Conservation (phyloP, 1,139 yeast species). For the Dujonia santamariae region DNA sequence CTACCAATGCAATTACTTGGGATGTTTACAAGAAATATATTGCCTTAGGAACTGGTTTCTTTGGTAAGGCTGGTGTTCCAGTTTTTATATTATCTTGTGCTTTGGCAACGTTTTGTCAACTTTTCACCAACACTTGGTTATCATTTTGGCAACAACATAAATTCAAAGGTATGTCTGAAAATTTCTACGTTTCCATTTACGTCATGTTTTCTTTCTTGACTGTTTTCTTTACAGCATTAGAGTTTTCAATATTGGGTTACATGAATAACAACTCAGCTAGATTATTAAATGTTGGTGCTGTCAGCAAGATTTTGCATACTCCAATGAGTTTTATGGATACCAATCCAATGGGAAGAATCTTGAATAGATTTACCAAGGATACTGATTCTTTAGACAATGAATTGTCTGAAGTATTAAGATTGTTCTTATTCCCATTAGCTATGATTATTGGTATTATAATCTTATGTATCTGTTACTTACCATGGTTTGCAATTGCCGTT, state of each 20-base stretch:
- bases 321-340: slow-evolving; percentile 48
- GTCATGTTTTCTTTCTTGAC: slow-evolving; percentile 36
- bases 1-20: slow-evolving; percentile 40
- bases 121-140: slow-evolving; percentile 43
- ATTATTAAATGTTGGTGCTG: slow-evolving; percentile 36
- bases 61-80: slow-evolving; percentile 30
- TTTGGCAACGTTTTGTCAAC: slow-evolving; percentile 35
- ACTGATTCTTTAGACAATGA: slow-evolving; percentile 48
- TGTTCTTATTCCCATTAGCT: slow-evolving; percentile 40
- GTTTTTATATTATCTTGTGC: slow-evolving; percentile 35
- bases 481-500: slow-evolving; percentile 48
- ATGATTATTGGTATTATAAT: slow-evolving; percentile 41
- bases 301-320: slow-evolving; percentile 36
- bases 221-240: slow-evolving; percentile 46
- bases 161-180: slow-evolving; percentile 20
- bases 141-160: slow-evolving; percentile 35
- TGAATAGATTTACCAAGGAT: slow-evolving; percentile 56
- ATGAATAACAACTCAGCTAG: slow-evolving; percentile 46
- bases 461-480: slow-evolving; percentile 43
- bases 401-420: slow-evolving; percentile 43
- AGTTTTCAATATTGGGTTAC: slow-evolving; percentile 55
- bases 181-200: slow-evolving; percentile 31
- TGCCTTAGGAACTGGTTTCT: slow-evolving; percentile 39
- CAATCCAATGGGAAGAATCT: slow-evolving; percentile 44
- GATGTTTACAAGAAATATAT: slow-evolving; percentile 34